Conservation (phyloP, 345 rosid genomes). For the Aquilaria malaccensis region DNA sequence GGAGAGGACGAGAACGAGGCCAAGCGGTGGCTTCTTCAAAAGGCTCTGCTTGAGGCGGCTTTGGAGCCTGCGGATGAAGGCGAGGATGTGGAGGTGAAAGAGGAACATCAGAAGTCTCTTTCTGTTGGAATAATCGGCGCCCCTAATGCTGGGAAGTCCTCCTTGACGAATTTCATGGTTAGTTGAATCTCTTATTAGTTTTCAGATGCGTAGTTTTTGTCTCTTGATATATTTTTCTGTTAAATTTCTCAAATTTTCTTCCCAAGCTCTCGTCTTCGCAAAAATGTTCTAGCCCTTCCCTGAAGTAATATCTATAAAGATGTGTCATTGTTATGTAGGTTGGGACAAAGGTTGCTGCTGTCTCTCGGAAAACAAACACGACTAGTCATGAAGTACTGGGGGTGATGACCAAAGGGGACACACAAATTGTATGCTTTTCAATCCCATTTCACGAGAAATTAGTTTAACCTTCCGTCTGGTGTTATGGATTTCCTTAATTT, state of each 20-base stretch:
- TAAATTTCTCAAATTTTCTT: not conserved
- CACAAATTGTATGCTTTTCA: constrained; percentile 62
- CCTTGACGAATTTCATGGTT: constrained; percentile 82
- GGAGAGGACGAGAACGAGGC: constrained; percentile 44
- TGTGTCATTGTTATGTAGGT: constrained; percentile 30
- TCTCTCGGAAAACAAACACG: constrained; percentile 93
- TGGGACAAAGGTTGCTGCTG: constrained; percentile 92
- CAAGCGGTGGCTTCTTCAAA: constrained; percentile 54
- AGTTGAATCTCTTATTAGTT: constrained; percentile 9
- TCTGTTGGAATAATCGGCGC: constrained; percentile 91
- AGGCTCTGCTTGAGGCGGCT: constrained; percentile 73
- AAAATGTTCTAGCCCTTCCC: too few species aligned
- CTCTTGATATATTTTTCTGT: not conserved
- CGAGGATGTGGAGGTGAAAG: constrained; percentile 52
- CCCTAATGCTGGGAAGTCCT: constrained; percentile 92
- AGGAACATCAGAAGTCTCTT: constrained; percentile 93
- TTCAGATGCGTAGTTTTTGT: not conserved
- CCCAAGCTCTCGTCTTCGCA: too few species aligned
- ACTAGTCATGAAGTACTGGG: constrained; percentile 93
- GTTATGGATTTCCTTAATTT: not conserved
- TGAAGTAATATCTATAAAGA: too few species aligned
- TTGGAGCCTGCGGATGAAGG: constrained; percentile 49
- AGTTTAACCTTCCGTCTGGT: not conserved
- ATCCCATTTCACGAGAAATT: not conserved
- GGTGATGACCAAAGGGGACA: constrained; percentile 71